Evolutionary conservation across 331 rosid species (phyloP), one percentile per base, ranked within the genome.

Genomic region (Phaseolus coccineus): DNA sequence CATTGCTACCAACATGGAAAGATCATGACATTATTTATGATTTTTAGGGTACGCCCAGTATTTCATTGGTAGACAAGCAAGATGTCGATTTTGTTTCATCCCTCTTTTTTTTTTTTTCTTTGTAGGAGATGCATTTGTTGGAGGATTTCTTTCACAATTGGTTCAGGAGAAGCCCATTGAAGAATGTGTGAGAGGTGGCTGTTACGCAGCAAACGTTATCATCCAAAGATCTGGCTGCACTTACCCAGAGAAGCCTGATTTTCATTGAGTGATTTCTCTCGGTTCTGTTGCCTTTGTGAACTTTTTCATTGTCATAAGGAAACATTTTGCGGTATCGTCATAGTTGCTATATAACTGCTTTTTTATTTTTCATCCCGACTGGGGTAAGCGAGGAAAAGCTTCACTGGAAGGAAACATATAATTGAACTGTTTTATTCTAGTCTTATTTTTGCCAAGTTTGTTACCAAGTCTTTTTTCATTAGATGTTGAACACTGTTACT

Each of bases 71-170:
- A 50, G 33, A 76, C 61, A 74, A 44, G 15, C 50, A 9, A 11
- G 4, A 46, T 42, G 27, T 37, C 9, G 10, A 68, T 25, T 27
- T 56, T 12, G 28, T 67, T 28, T 61, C 25, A 44, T 69, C 57
- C 57, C 24, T 3, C 40, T 31, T 3, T 1, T 62, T 2, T 12
- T 12, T 47, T 27, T 11, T 24, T 31, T 55, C 16, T 69, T 63
- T 44, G 83, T 76, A 93, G 97, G 98, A 31, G 98, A 91, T 80
- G 97, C 98, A 55, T 93, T 91, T 82, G 94, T 93, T 73, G 98
- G 97, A 25, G 97, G 97, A 71, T 93, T 93, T 80, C 83, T 93
- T 78, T 87, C 98, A 3, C 97, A 88, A 82, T 39, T 93, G 75
- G 85, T 89, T 78, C 93, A 35, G 81, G 87, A 83, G 90, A 93